These are phyloP conservation scores for Wolfiporia cocos DNA, from an alignment of 1,284 basidiomycete genomes.

Conservation along the genomic window DNA sequence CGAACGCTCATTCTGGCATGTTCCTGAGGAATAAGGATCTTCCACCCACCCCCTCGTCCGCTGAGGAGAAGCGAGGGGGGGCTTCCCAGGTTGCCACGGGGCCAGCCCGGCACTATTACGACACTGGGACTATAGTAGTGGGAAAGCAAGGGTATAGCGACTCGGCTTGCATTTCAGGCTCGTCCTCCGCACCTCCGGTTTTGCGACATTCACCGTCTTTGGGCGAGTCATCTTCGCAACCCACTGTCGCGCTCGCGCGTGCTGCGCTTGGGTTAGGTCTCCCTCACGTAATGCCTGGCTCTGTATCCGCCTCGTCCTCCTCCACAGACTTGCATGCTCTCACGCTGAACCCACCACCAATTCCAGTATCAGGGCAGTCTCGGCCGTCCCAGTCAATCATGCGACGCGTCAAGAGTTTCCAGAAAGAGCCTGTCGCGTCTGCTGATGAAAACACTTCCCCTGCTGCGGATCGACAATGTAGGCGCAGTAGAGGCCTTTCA, in stretches of 20 bases:
- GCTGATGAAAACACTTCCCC: slow-evolving; percentile 9
- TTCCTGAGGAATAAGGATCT: slow-evolving; percentile 54
- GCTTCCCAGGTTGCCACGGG: slow-evolving; percentile 11
- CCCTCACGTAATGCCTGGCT: slow-evolving; percentile 41
- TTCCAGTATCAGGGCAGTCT: slow-evolving; percentile 6
- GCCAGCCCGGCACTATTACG: slow-evolving; percentile 1
- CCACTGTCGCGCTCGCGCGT: slow-evolving; percentile 45
- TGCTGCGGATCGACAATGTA: slow-evolving; percentile 31
- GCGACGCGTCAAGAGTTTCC: slow-evolving; percentile 44
- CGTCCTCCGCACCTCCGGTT: slow-evolving; percentile 14
- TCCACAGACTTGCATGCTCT: slow-evolving; percentile 37
- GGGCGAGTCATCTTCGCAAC: slow-evolving; percentile 23
- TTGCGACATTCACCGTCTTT: slow-evolving; percentile 14
- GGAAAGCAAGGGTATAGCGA: slow-evolving; percentile 7
- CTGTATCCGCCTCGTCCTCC: slow-evolving; percentile 34
- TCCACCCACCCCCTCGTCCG: slow-evolving; percentile 51
- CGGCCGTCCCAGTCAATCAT: slow-evolving; percentile 16
- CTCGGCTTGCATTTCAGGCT: slow-evolving; percentile 10
- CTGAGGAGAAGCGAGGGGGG: slow-evolving; percentile 8
- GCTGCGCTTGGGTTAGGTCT: slow-evolving; percentile 54
- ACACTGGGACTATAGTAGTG: slow-evolving; percentile 3
- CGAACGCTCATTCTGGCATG: slow-evolving; percentile 16
- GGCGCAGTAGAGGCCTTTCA: slow-evolving; percentile 36
- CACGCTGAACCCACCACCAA: slow-evolving; percentile 25
- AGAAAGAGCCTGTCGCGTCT: slow-evolving; percentile 25